Base-by-base conservation (phyloP, 768 basidiomycete species). In the Macrolepiota fuliginosa region DNA sequence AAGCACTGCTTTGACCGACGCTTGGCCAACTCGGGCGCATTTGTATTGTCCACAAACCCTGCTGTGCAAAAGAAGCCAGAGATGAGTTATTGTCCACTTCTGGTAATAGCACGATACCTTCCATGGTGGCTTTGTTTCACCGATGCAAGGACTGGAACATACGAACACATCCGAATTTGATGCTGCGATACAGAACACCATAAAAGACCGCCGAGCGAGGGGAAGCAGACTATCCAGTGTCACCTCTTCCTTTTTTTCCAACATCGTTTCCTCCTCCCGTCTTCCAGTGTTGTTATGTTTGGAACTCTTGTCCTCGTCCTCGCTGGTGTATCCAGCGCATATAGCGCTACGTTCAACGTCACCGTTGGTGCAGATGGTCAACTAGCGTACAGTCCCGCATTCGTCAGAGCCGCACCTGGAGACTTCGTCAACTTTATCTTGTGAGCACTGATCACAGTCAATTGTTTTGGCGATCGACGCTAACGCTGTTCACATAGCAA, bases 391-490 rank as follows among this genome's bases (percentile, higher is more conserved):
- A 62, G 71, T 39, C 79, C 79, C 0, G 67, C 71, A 24, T 74
- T 63, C 53, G 68, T 81, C 15, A 76, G 65, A 52, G 84, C 84
- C 6, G 66, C 70, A 13, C 58, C 71, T 9, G 82, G 83, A 1
- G 83, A 86, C 62, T 70, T 68, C 0, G 73, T 86, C 15, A 70
- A 73, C 47, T 85, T 86, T 65, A 73, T 68, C 32, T 85, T 85
- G 80, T 77, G 67, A 64, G 81, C 76, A 67, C 29, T 32, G 40
- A 19, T 17, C 13, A 55, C 74, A 71, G 59, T 69, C 58, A n/a
- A 19, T 57, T 42, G 37, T 2, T 47, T 37, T 35, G 11, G 19
- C 50, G 10, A 52, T 37, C 29, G 29, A 7, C 29, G 29, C 29
- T 32, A 3, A 32, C 29, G 29, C 7, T 25, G 45, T 17, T 52